Evolutionary conservation across 768 basidiomycete species (phyloP), one percentile per base, ranked within the genome.

Genomic region (Lyophyllum decastes): DNA sequence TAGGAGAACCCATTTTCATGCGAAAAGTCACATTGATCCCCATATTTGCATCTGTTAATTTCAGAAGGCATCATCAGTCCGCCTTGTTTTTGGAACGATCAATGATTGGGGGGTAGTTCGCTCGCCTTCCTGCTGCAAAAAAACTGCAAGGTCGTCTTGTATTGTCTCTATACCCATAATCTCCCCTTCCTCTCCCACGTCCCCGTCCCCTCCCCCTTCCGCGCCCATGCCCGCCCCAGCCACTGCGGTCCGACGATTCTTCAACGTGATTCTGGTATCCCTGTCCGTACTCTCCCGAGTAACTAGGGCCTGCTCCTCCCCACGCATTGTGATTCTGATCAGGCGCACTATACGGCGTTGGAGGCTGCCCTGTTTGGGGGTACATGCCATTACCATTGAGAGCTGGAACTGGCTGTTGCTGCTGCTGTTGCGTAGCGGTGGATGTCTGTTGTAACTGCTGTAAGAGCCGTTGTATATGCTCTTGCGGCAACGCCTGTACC

Each of bases 101-200:
- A 4, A 30, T 70, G 62, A 71, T 48, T 56, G 55, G 51, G 5
- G 49, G 40, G 50, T n/a, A 72, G 73, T 79, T 79, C 70, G 88
- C 91, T 92, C 86, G 89, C 91, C 90, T 92, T 90, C 90, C 91
- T 84, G 86, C 82, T 78, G 84, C 84, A 84, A 86, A 92, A 81
- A 92, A 93, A 82, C 81, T 88, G 89, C 91, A 93, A 76, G 88
- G 87, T 86, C 84, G 86, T 86, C 87, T 85, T 86, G 86, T 91
- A 84, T 78, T 89, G 75, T 82, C 82, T 87, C 82, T 89, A 88
- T 79, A 84, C 63, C 83, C 85, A 44, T 82, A 82, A 40, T 80
- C 82, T 57, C 78, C 79, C 54, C 73, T 68, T 58, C 84, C 78
- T 58, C 79, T 66, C 49, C 76, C 74, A 40, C 79, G 68, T 49